These are phyloP conservation scores for Prunus campanulata DNA, from an alignment of 306 rosid genomes.

Conservation along the genomic window DNA sequence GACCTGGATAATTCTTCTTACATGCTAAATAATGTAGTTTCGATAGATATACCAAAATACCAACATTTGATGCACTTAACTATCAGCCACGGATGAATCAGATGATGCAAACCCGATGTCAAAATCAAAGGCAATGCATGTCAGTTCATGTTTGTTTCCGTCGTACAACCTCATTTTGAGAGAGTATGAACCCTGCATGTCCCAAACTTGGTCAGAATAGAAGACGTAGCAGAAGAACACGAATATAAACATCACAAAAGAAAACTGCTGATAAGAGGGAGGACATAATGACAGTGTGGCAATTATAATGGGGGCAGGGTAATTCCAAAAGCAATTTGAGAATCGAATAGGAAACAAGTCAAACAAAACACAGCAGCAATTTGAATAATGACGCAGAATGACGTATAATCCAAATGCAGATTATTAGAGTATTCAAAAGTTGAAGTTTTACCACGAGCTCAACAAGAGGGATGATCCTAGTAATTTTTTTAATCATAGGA, in stretches of 20 bases:
- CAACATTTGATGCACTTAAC: slow-evolving; percentile 29
- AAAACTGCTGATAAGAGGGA: neutral
- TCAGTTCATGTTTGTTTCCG: slow-evolving; percentile 47
- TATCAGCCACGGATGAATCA: slow-evolving; percentile 47
- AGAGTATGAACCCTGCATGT: slow-evolving; percentile 68
- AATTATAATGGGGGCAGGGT: neutral
- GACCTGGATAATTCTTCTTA: slow-evolving; percentile 14
- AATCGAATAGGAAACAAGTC: neutral
- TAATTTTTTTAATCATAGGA: neutral
- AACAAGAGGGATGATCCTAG: neutral
- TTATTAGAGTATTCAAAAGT: neutral
- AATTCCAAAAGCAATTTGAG: neutral
- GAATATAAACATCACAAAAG: neutral
- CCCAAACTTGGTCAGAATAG: slow-evolving; percentile 25
- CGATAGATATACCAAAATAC: slow-evolving; percentile 10
- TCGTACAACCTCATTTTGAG: slow-evolving; percentile 70
- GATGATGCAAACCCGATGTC: slow-evolving; percentile 60
- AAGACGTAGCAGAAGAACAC: neutral
- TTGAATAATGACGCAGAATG: neutral
- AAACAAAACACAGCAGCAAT: neutral
- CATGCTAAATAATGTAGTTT: slow-evolving; percentile 16
- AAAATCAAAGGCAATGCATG: slow-evolving; percentile 68
- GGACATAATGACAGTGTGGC: neutral
- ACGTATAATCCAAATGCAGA: neutral
- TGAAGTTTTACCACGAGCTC: neutral